These are phyloP conservation scores for Claviceps sp. DNA, from an alignment of 2,329 filamentous ascomycete species.

Conservation along the genomic window DNA sequence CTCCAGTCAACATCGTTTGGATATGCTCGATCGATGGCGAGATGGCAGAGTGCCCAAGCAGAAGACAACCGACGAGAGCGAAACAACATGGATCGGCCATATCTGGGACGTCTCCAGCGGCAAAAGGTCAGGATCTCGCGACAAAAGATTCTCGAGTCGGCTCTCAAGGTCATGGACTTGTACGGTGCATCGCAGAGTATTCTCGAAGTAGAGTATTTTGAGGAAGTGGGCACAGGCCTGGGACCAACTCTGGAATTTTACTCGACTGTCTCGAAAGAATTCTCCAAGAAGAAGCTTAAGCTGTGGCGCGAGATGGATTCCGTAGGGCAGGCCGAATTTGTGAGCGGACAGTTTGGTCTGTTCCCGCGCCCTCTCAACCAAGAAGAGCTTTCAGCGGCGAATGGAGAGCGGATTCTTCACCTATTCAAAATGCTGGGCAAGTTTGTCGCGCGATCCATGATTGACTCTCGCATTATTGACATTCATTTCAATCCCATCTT, in stretches of 20 bases:
- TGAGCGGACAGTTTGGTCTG: conserved; percentile 69
- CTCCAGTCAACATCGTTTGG: conserved; percentile 96
- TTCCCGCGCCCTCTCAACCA: conserved; percentile 86
- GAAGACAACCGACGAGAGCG: conserved; percentile 67
- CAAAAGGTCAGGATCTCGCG: conserved; percentile 98
- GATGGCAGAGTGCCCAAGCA: conserved; percentile 87
- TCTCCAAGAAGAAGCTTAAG: conserved; percentile 92
- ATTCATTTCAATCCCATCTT: conserved; percentile 95
- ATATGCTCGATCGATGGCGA: conserved; percentile 91
- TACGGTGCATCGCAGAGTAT: conserved; percentile 96
- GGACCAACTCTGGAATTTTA: conserved; percentile 97
- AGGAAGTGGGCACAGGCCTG: conserved; percentile 91
- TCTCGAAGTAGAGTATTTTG: conserved; percentile 95
- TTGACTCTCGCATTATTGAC: conserved; percentile 95
- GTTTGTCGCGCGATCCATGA: conserved; percentile 95
- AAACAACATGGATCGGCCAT: conserved; percentile 82
- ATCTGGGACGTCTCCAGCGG: conserved; percentile 79
- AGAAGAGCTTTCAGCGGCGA: conserved; percentile 57
- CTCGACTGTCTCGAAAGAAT: conserved; percentile 91
- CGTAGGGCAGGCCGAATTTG: conserved; percentile 60
- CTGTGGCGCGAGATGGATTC: conserved; percentile 89
- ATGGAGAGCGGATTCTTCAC: conserved; percentile 76
- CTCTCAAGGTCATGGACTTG: conserved; percentile 96
- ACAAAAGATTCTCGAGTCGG: conserved; percentile 88
- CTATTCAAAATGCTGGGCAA: conserved; percentile 91